Evolutionary conservation across 2,329 filamentous ascomycete genomes (phyloP).

Genomic region (Epichloe glyceriae): DNA sequence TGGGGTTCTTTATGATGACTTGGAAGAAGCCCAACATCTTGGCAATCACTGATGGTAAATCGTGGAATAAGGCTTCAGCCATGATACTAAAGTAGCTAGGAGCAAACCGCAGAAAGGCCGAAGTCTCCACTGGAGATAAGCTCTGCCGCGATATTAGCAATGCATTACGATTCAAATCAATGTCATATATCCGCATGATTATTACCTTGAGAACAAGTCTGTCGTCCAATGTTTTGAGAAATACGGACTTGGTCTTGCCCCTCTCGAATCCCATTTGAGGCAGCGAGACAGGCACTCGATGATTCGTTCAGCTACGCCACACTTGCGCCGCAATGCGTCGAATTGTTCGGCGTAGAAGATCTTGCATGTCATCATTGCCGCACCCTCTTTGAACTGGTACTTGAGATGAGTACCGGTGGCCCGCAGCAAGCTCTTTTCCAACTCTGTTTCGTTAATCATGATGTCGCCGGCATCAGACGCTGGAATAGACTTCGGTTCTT

Average conservation of each 20-base stretch:
- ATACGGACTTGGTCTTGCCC: conserved; percentile 97
- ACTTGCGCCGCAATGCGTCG: conserved; percentile 84
- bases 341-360: conserved; percentile 98
- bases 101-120: conserved; percentile 88
- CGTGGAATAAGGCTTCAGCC: conserved; percentile 90
- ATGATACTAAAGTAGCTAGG: conserved; percentile 97
- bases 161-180: not conserved
- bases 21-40: conserved; percentile 99
- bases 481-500: conserved; percentile 18
- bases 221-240: conserved; percentile 91
- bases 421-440: conserved; percentile 76
- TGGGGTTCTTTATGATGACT: conserved; percentile 89
- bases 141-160: conserved; percentile 28
- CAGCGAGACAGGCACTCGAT: conserved; percentile 91
- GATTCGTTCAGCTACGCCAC: conserved; percentile 84
- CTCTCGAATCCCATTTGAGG: conserved; percentile 95
- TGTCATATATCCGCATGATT: not conserved
- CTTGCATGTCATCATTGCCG: conserved; percentile 94
- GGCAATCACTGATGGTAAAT: conserved; percentile 88
- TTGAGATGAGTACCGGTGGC: conserved; percentile 86
- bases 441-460: conserved; percentile 49
- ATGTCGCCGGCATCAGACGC: conserved; percentile 25
- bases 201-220: conserved; percentile 71
- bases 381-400: conserved; percentile 87
- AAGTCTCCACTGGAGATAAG: conserved; percentile 85